phyloP scores from a whole-genome alignment of 768 basidiomycete genomes.

The Dentipellis fragilis region DNA sequence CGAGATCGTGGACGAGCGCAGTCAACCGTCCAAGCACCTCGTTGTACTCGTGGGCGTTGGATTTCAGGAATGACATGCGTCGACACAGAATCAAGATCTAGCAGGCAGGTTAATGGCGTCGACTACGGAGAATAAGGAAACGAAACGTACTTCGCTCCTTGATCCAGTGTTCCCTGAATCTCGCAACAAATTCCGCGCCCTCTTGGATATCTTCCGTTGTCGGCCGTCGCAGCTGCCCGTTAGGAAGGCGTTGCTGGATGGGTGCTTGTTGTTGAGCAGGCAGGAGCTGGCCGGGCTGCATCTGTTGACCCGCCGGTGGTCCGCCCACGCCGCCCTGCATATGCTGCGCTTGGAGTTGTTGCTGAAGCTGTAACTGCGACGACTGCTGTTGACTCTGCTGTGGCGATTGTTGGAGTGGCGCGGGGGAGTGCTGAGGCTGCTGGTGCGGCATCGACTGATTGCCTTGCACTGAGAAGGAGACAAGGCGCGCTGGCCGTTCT shows the following conservation, averaged over 20 bases:
- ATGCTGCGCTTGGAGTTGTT: too few relatives aligned
- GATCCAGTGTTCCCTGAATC: background rate
- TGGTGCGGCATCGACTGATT: background rate
- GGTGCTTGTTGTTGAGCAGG: background rate
- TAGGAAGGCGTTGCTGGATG: background rate
- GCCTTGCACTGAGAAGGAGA: background rate
- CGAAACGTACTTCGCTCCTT: background rate
- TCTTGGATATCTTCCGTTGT: background rate
- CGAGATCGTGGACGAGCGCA: background rate
- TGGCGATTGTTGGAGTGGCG: background rate
- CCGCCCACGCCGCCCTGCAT: background rate
- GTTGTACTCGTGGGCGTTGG: background rate
- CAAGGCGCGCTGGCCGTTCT: background rate
- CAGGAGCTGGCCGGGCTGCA: background rate
- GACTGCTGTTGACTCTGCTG: background rate
- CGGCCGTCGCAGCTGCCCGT: background rate
- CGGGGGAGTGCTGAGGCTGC: constrained; percentile 1
- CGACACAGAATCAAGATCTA: background rate
- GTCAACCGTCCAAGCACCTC: background rate
- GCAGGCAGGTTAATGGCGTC: background rate
- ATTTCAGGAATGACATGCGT: background rate
- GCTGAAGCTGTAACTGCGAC: background rate
- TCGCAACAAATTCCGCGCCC: background rate
- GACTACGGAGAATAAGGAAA: background rate
- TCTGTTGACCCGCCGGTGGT: background rate